Base-by-base conservation (phyloP, 2,329 filamentous ascomycete genomes). In the Cladophialophora chaetospira region DNA sequence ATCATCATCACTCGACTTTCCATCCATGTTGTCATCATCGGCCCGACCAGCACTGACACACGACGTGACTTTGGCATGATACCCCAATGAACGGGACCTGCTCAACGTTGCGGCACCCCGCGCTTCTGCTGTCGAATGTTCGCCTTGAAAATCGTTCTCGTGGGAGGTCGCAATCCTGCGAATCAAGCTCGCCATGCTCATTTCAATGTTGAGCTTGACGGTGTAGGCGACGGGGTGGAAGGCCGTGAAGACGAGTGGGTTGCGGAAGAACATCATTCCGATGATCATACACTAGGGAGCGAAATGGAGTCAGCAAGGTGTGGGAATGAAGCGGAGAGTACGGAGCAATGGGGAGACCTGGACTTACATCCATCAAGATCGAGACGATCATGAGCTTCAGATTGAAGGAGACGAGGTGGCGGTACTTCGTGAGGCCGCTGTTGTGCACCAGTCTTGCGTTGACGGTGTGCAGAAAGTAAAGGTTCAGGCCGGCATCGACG, bases 401-500 rank as follows among this genome's bases (percentile, higher is more conserved):
- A 19, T 40, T 40, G 15, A 40, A 40, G 11, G 10, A n/a, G 4
- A 40, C 10, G 11, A 40, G 36, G 15, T 8, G 69, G 44, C 68
- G 55, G 51, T 77, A 77, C 59, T 77, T 77, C 6, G 64, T 67
- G 5, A 77, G 65, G 0, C 74, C 74, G n/a, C n/a, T n/a, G 54
- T 72, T 67, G 5, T 67, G 57, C 1, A 77, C 68, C 2, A 78
- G 68, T 3, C 71, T 66, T 6, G 64, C 62, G 54, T 72, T 71
- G 19, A 77, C 73, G 3, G 68, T 74, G 11, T 63, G 63, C 2
- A 83, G 69, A 62, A 83, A 83, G 60, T 80, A 81, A 66, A 71
- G 76, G 55, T 83, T 83, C n/a, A 83, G 72, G 0, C 64, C 67
- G 1, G 72, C 77, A 55, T 83, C 80, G 5, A 82, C 71, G 1